Evolutionary conservation across 2,329 filamentous ascomycete genomes (phyloP).

Genomic region (Fusarium sp.): DNA sequence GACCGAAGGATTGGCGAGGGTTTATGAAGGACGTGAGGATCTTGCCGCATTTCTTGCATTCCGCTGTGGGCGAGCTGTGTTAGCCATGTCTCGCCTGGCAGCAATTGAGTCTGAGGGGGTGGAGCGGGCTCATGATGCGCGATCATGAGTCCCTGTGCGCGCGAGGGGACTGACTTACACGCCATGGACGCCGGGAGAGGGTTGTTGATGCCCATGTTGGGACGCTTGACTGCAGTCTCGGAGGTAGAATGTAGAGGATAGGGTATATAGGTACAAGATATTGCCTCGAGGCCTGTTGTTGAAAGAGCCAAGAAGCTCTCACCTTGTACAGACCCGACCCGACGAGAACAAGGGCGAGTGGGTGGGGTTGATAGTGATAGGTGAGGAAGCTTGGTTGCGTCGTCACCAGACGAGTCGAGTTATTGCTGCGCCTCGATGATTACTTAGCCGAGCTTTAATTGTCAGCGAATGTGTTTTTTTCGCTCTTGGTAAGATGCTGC

Average conservation of each 20-base stretch:
- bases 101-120: constrained; percentile 25
- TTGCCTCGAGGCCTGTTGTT: constrained; percentile 21
- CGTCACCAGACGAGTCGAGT: constrained; percentile 33
- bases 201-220: constrained; percentile 71
- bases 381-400: constrained; percentile 25
- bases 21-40: constrained; percentile 96
- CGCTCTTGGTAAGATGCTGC: background rate
- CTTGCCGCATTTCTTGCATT: constrained; percentile 97
- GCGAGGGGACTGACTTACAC: constrained; percentile 63
- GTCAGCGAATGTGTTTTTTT: constrained; percentile 14
- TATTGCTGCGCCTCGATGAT: constrained; percentile 37
- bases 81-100: constrained; percentile 21
- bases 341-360: constrained; percentile 13
- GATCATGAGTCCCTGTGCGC: constrained; percentile 18
- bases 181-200: constrained; percentile 74
- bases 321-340: constrained; percentile 4
- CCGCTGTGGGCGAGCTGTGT: constrained; percentile 67
- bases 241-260: background rate
- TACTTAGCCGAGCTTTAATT: constrained; percentile 18
- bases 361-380: constrained; percentile 34
- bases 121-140: constrained; percentile 36
- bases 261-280: background rate
- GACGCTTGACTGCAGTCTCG: background rate
- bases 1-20: constrained; percentile 90
- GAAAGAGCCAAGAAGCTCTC: constrained; percentile 35